Percentiles rank a stretch among this genome's conserved stretches.
Evolutionary conservation across 2,329 filamentous ascomycete species (phyloP).

Genomic region (Dendryphion nanum): DNA sequence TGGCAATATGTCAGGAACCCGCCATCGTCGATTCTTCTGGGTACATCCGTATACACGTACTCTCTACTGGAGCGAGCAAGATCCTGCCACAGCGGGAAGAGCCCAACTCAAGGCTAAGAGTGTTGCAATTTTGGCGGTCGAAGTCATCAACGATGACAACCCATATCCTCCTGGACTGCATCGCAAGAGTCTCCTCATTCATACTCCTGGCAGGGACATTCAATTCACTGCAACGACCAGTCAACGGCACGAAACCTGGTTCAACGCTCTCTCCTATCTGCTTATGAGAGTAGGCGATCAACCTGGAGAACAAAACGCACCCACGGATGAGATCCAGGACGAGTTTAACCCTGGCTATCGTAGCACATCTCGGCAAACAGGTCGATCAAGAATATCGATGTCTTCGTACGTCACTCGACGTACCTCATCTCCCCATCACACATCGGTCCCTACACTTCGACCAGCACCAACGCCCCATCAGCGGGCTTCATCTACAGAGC

Average conservation of each 20-base stretch:
- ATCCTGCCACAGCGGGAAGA: constrained; percentile 77
- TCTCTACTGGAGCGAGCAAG: constrained; percentile 91
- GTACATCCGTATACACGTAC: constrained; percentile 96
- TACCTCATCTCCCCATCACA: constrained; percentile 36
- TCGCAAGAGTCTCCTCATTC: constrained; percentile 86
- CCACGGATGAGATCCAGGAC: constrained; percentile 54
- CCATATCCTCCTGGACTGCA: constrained; percentile 92
- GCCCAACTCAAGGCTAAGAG: constrained; percentile 80
- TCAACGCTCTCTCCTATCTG: constrained; percentile 92
- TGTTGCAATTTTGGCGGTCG: constrained; percentile 87
- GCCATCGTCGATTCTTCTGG: constrained; percentile 97
- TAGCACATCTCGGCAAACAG: constrained; percentile 53
- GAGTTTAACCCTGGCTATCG: constrained; percentile 75
- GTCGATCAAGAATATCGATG: constrained; percentile 59
- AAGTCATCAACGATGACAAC: constrained; percentile 91
- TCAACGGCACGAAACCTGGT: constrained; percentile 97
- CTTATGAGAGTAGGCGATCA: constrained; percentile 66
- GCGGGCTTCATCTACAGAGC: constrained; percentile 32
- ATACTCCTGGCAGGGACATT: constrained; percentile 83
- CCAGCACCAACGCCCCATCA: constrained; percentile 37
- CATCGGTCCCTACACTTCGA: constrained; percentile 47
- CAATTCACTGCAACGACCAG: constrained; percentile 94
- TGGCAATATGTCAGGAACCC: constrained; percentile 80
- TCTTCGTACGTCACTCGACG: constrained; percentile 74
- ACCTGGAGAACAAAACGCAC: constrained; percentile 57